Base-by-base conservation (phyloP, 1,139 yeast species). In the Kodamaea suecica region DNA sequence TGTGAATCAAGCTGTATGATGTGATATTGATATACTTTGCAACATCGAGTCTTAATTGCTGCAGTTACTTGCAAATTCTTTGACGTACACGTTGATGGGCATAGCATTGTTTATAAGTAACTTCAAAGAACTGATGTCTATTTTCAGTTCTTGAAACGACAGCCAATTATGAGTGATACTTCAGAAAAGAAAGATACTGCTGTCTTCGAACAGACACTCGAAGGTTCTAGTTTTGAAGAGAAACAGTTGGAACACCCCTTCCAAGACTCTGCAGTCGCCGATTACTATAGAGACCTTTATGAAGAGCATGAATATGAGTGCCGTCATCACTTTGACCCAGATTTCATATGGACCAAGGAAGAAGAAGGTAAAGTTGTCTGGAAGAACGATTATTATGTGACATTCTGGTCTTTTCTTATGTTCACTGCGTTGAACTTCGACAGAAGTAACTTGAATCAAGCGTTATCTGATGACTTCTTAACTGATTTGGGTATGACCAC, bases 391-490 rank as follows among this genome's bases (percentile, higher is more conserved):
- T 56, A 45, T 43, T 45, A 57, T 38, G 65, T 61, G 6, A 53
- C 62, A 4, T 56, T 60, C 29, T 56, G 63, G 50, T 55, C 63
- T 2, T 57, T 57, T 34, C 34, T 59, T 30, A 49, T 60, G 50
- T 61, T 61, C 41, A 52, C 57, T 2, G 60, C 63, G 3, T 54
- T 61, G 42, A 55, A 61, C 33, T 54, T 61, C 35, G 65, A 60
- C 41, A 49, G 67, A 42, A 46, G 50, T 34, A 61, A 61, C 34
- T 36, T 61, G 34, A 35, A 37, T 16, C 65, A 59, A 40, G 67
- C 66, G 2, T 48, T 57, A 19, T 40, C 63, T 6, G 63, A 57
- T 38, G 49, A 56, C 34, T 46, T 61, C 38, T 49, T 61, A 32
- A 42, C 41, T 4, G 66, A 61, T 41, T 46, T 59, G 34, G 41